Base-by-base conservation (phyloP, 768 basidiomycete genomes). In the Panellus pusillus region DNA sequence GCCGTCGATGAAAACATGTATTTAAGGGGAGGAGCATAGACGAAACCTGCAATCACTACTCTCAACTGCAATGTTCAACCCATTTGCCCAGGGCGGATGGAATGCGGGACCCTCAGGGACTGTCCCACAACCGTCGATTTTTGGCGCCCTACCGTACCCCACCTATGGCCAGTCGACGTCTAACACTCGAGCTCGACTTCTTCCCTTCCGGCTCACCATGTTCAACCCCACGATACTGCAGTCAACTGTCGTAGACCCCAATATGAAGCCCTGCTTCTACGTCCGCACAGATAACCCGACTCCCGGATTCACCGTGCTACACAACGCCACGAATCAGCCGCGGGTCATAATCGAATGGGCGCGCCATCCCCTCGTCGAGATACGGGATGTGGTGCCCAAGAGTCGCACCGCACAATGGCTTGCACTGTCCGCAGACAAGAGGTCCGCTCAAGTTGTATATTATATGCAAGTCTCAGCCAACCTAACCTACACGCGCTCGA, bases 281-380 rank as follows among this genome's bases (percentile, higher is more conserved):
- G 54, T 81, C 51, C 63, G 57, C 18, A 76, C 74, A n/a, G 69
- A 70, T 52, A 39, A 69, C 15, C 65, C 66, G 17, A 63, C 64
- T 8, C 70, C 69, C 6, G 69, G 66, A 3, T 68, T 68, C 51
- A 79, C 78, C 9, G 58, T 76, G 13, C 65, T 78, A 49, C 70
- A 71, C 31, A 70, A 75, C 47, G 57, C 67, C 15, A 43, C 36
- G 24, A 72, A 73, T 35, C 65, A 68, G 13, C 68, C 65, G 20
- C 60, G 74, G 35, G 77, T 72, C 2, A 64, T 74, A 51, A 64
- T 82, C 40, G 72, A 75, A 44, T 81, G 80, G 79, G 32, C 69
- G 62, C 46, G 52, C 8, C 58, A 58, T 44, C 66, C 68, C 5
- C 50, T 66, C 1, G 58, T 82, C 40, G 76, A 80, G 51, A 68